Percentiles rank a stretch among this genome's conserved stretches.
phyloP scores from a whole-genome alignment of 2,329 filamentous ascomycete genomes.

The Penicillium sp. region DNA sequence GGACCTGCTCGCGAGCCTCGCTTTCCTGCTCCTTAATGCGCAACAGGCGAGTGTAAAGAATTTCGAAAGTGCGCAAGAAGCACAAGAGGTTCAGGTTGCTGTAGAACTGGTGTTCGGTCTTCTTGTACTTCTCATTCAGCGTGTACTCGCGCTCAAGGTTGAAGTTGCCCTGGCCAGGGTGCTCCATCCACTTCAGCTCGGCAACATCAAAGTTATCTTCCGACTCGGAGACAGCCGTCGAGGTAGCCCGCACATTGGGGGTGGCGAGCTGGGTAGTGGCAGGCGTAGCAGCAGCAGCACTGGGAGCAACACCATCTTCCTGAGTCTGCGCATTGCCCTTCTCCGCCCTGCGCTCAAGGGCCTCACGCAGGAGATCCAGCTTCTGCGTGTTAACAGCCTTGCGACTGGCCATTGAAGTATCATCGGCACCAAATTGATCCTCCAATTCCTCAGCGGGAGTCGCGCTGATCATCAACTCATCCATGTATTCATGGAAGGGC shows the following conservation, averaged over 20 bases:
- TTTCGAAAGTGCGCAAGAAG: slow-evolving; percentile 91
- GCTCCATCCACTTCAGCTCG: slow-evolving; percentile 61
- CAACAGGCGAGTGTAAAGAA: slow-evolving; percentile 80
- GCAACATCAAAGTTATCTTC: slow-evolving; percentile 57
- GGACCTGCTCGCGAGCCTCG: slow-evolving; percentile 72
- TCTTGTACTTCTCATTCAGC: slow-evolving; percentile 76
- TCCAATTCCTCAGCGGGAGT: slow-evolving; percentile 78
- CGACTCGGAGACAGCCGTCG: slow-evolving; percentile 48
- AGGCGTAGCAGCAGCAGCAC: slow-evolving; percentile 43
- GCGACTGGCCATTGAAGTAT: slow-evolving; percentile 69
- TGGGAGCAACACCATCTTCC: slow-evolving; percentile 55
- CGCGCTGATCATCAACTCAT: slow-evolving; percentile 69
- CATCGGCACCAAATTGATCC: slow-evolving; percentile 64
- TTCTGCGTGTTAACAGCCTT: slow-evolving; percentile 69
- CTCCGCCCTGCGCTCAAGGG: slow-evolving; percentile 76
- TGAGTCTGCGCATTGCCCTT: slow-evolving; percentile 72
- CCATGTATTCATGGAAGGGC: slow-evolving; percentile 65
- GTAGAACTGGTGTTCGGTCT: slow-evolving; percentile 85
- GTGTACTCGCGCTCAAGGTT: slow-evolving; percentile 67
- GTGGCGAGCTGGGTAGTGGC: slow-evolving; percentile 84
- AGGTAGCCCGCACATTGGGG: slow-evolving; percentile 63
- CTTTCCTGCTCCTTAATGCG: slow-evolving; percentile 80
- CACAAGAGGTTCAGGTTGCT: slow-evolving; percentile 89
- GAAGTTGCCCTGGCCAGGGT: slow-evolving; percentile 59
- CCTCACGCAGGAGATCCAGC: slow-evolving; percentile 75